A percentile compares a stretch with the other conserved stretches of the same genome.
Evolutionary conservation across 345 rosid genomes (phyloP).

Genomic region (Linum tenue): DNA sequence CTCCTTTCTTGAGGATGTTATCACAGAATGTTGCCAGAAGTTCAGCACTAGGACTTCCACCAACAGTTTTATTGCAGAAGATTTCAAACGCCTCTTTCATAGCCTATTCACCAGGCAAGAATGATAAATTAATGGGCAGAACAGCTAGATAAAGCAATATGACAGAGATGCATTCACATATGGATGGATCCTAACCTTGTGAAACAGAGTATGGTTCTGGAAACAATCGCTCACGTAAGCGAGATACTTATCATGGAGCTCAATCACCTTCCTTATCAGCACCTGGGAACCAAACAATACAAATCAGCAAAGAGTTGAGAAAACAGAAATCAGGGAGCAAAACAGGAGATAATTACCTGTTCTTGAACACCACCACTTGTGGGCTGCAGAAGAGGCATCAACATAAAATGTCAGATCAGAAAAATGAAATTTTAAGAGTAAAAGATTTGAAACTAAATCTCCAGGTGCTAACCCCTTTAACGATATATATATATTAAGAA

Average conservation of each 20-base stretch:
- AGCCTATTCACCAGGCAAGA: slow-evolving; percentile 32
- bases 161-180: background rate
- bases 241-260: slow-evolving; percentile 79
- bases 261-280: slow-evolving; percentile 70
- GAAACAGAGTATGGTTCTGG: slow-evolving; percentile 71
- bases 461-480: background rate
- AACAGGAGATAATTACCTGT: slow-evolving; percentile 41
- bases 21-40: slow-evolving; percentile 60
- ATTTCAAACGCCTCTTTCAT: slow-evolving; percentile 65
- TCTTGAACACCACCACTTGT: slow-evolving; percentile 61
- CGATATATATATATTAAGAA: background rate
- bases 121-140: background rate
- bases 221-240: slow-evolving; percentile 64
- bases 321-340: background rate
- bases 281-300: slow-evolving; percentile 38
- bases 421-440: background rate
- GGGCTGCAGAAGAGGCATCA: slow-evolving; percentile 35
- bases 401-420: slow-evolving; percentile 5
- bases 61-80: slow-evolving; percentile 52
- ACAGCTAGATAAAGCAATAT: background rate
- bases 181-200: slow-evolving; percentile 34
- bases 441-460: background rate
- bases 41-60: slow-evolving; percentile 60
- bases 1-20: slow-evolving; percentile 57
- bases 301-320: background rate